phyloP scores from a whole-genome alignment of 73 alveolate genomes.

The Tetrahymena borealis region DNA sequence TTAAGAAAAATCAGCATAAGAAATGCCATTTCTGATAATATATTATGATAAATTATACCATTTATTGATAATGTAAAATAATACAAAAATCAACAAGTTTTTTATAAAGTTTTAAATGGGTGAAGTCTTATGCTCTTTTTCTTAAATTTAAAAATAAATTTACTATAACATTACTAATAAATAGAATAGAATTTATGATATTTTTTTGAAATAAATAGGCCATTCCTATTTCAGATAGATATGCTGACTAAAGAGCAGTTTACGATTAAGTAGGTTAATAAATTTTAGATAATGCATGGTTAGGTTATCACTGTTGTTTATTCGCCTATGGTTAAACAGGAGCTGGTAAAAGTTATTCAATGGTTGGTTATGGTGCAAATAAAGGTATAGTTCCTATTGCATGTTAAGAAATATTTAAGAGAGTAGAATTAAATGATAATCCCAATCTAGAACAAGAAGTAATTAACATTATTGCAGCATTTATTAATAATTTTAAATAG shows the following conservation, averaged over 20 bases:
- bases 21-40: too few relatives aligned
- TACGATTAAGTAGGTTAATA: conserved; percentile 79
- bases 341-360: conserved; percentile 93
- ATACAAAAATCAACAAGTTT: too few relatives aligned
- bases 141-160: too few relatives aligned
- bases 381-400: conserved; percentile 99
- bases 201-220: not conserved
- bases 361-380: conserved; percentile 98
- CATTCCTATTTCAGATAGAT: conserved; percentile 40
- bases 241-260: conserved; percentile 90
- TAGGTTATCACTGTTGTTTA: conserved; percentile 97
- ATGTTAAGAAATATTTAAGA: conserved; percentile 91
- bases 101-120: too few relatives aligned
- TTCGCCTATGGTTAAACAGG: conserved; percentile 99
- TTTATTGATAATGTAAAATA: too few relatives aligned
- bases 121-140: too few relatives aligned
- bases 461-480: too few relatives aligned
- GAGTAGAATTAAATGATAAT: conserved; percentile 10
- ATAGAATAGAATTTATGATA: not conserved
- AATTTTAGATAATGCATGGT: conserved; percentile 88
- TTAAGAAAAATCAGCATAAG: too few relatives aligned
- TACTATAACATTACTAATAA: not conserved
- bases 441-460: not conserved
- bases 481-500: too few relatives aligned
- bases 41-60: too few relatives aligned